Evolutionary conservation across 768 basidiomycete genomes (phyloP).

Genomic region (Suillus luteus): DNA sequence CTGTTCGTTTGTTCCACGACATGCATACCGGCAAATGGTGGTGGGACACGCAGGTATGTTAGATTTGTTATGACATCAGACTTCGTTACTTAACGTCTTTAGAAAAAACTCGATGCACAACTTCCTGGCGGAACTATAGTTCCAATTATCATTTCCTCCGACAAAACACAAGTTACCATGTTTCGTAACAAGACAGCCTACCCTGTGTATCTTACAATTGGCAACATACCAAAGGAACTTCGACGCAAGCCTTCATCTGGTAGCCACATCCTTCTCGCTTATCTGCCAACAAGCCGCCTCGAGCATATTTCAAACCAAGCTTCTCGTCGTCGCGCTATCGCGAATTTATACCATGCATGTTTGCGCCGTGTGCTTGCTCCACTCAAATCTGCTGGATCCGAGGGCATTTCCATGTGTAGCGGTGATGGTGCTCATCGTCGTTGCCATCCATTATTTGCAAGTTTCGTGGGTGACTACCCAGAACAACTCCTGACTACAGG

Average conservation of each 20-base stretch:
- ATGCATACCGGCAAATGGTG: conserved; percentile 54
- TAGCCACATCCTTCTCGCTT: background rate
- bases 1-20: conserved; percentile 37
- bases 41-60: conserved; percentile 49
- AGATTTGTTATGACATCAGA: background rate
- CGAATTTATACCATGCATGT: conserved; percentile 42
- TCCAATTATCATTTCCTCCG: conserved; percentile 26
- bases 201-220: conserved; percentile 29
- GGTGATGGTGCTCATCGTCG: conserved; percentile 43
- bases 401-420: conserved; percentile 35
- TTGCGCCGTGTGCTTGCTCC: conserved; percentile 33
- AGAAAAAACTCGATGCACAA: conserved; percentile 20
- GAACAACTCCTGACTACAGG: too few species aligned
- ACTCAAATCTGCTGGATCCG: conserved; percentile 28
- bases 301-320: conserved; percentile 17
- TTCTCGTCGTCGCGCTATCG: conserved; percentile 25
- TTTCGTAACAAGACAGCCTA: conserved; percentile 24
- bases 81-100: conserved; percentile 1
- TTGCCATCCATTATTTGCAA: conserved; percentile 20
- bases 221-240: conserved; percentile 42
- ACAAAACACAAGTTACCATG: conserved; percentile 19
- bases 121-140: conserved; percentile 14
- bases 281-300: background rate
- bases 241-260: conserved; percentile 1
- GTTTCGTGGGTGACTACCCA: too few species aligned